Evolutionary conservation across 768 basidiomycete species (phyloP).

Genomic region (Chlorophyllum brunneum): DNA sequence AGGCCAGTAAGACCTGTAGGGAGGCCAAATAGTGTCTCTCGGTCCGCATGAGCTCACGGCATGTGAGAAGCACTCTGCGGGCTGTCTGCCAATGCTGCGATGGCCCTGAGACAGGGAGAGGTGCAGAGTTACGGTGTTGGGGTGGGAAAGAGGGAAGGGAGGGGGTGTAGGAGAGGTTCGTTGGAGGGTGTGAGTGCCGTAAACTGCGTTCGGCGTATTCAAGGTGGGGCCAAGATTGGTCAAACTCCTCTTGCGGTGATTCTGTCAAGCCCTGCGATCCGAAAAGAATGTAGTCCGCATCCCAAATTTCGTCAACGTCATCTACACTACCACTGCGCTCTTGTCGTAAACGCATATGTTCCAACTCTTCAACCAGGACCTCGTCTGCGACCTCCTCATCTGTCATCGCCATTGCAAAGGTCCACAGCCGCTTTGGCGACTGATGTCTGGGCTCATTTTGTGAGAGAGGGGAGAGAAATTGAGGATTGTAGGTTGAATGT

Average conservation of each 20-base stretch:
- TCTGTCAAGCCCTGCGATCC: slow-evolving; percentile 2
- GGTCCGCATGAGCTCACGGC: slow-evolving; percentile 38
- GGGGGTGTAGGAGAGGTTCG: slow-evolving; percentile 18
- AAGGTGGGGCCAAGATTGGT: neutral
- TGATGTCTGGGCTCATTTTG: neutral
- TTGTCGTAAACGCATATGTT: slow-evolving; percentile 31
- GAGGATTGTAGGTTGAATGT: slow-evolving; percentile 6
- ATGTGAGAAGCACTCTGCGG: slow-evolving; percentile 33
- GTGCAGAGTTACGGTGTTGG: slow-evolving; percentile 19
- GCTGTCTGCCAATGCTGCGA: slow-evolving; percentile 33
- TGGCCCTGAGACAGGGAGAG: slow-evolving; percentile 18
- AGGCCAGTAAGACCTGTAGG: slow-evolving; percentile 28
- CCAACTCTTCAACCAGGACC: slow-evolving; percentile 42
- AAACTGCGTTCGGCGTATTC: neutral
- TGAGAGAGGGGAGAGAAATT: slow-evolving; percentile 6
- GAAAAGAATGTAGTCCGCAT: slow-evolving; percentile 6
- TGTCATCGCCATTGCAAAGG: slow-evolving; percentile 46
- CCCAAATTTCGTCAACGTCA: slow-evolving; percentile 20
- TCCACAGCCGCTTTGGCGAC: slow-evolving; percentile 23
- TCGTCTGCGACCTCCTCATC: slow-evolving; percentile 50
- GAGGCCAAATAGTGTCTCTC: slow-evolving; percentile 39
- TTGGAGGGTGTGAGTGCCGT: neutral
- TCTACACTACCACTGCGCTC: slow-evolving; percentile 13
- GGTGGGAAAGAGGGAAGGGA: slow-evolving; percentile 23
- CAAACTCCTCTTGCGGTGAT: slow-evolving; percentile 1